Evolutionary conservation across 1,284 basidiomycete species (phyloP), one percentile per base, ranked within the genome.

Genomic region (Grifola frondosa): DNA sequence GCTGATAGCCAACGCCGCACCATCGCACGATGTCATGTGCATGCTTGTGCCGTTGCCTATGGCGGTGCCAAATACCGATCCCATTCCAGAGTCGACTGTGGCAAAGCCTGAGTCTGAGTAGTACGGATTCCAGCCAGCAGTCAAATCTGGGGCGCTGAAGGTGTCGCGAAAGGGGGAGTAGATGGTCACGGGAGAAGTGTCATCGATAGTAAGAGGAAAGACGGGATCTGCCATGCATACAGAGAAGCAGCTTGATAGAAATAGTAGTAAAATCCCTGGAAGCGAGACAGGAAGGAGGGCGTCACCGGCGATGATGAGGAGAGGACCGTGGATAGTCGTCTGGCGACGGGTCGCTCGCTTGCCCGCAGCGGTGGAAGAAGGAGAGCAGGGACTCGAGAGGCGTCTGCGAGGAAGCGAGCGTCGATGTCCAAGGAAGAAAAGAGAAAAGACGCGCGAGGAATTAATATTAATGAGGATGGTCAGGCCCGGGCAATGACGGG

Each of bases 81-180:
- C 47, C 8, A 44, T 32, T 10, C 54, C 48, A 15, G 54, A 50
- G 24, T 50, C 37, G 33, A 61, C 52, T 13, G 62, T 57, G 3
- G 72, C 69, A 41, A 75, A 80, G 9, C 77, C 77, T 6, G 79
- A 74, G 32, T 33, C 37, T 6, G 68, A 63, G 59, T 74, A 84
- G 62, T 71, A 75, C 15, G 81, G 75, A 58, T 80, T 80, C 86
- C 85, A 88, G 56, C 83, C 81, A 23, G 68, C 69, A n/a, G 63
- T 55, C 38, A 77, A 53, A 53, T 77, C 68, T 1, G 75, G 67
- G 12, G 67, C 61, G 24, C 71, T 65, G 43, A 75, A 64, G 13
- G 75, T 78, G 59, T 81, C 77, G 35, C 67, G 55, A 45, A 79
- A 75, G 16, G 85, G 86, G 43, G 65, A 69, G 66, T 86, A 88